Conservation (phyloP, 2,329 filamentous ascomycete genomes). For the Fusarium continuum region DNA sequence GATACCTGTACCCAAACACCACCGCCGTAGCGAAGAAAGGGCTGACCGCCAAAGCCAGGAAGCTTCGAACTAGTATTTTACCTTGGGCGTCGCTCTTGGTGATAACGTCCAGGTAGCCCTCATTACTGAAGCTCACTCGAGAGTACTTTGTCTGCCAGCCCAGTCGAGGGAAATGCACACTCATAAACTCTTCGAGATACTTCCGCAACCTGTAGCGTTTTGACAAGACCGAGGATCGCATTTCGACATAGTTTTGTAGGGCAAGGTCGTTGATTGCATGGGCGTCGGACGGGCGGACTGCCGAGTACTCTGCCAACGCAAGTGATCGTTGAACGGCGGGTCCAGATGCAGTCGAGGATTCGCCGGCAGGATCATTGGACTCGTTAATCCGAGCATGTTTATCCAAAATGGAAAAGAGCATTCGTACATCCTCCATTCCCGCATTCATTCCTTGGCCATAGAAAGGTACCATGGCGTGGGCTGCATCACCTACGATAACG, state of each 20-base stretch:
- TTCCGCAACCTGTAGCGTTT: slow-evolving; percentile 83
- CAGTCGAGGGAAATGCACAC: slow-evolving; percentile 75
- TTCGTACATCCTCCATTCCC: slow-evolving; percentile 90
- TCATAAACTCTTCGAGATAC: slow-evolving; percentile 83
- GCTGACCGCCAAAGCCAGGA: slow-evolving; percentile 51
- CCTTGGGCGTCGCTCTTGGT: slow-evolving; percentile 75
- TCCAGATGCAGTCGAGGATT: slow-evolving; percentile 51
- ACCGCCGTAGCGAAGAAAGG: slow-evolving; percentile 43
- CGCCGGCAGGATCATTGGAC: slow-evolving; percentile 52
- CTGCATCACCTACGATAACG: slow-evolving; percentile 91
- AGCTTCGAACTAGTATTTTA: slow-evolving; percentile 60
- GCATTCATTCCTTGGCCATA: slow-evolving; percentile 99
- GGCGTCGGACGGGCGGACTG: slow-evolving; percentile 77
- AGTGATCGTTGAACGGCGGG: slow-evolving; percentile 65
- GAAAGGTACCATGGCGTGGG: slow-evolving; percentile 98
- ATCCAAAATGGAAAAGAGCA: slow-evolving; percentile 86
- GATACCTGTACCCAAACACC: slow-evolving; percentile 43
- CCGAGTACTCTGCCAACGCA: slow-evolving; percentile 80
- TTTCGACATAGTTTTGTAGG: slow-evolving; percentile 90
- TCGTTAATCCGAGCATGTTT: slow-evolving; percentile 62
- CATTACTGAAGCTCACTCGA: slow-evolving; percentile 91
- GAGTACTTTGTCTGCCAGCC: slow-evolving; percentile 96
- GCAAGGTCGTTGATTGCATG: slow-evolving; percentile 93
- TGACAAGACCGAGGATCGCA: slow-evolving; percentile 85
- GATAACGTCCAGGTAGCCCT: slow-evolving; percentile 86